Base-by-base conservation (phyloP, 495 filamentous ascomycete genomes). In the Hypomontagnella submonticulosa region DNA sequence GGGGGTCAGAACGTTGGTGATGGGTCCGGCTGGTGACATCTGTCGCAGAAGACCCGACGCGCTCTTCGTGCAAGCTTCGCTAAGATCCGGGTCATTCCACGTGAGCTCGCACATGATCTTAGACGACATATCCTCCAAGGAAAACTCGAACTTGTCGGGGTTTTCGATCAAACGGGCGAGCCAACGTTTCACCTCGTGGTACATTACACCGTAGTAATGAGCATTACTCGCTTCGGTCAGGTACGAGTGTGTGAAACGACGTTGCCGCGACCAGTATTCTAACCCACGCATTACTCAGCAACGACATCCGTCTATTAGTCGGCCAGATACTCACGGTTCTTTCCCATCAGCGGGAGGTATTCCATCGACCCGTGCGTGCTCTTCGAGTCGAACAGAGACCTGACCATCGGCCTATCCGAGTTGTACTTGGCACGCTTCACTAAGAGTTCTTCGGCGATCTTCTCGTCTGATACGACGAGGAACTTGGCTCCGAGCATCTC, bases 381-480 rank as follows among this genome's bases (percentile, higher is more conserved):
- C 57, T 81, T 81, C 4, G 77, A 78, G 63, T 81, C 78, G 57
- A 76, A 70, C 20, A 81, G 59, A 12, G 78, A 79, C 43, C 62
- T 70, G 27, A 82, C 73, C 4, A 69, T 55, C 0, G 79, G 79
- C 15, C 79, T 63, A 43, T 81, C 79, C 8, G 81, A 83, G 70
- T 83, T 83, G 41, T 73, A 72, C 38, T 75, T 83, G 38, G 76
- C 79, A 9, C 79, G 75, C 65, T 75, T 80, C 48, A 82, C 77
- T 20, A 85, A 66, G 30, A 85, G 73, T 15, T 85, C 83, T 36
- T 82, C 76, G 40, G 83, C 81, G 0, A 84, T 76, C 57, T 78
- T 79, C 63, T 85, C 81, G 37, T 81, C 78, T n/a, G 80, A 76
- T 44, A 85, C 73, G 43, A 85, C 73, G 54, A 84, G 66, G 54